These are phyloP conservation scores for Teratosphaeria destructans DNA, from an alignment of 2,329 filamentous ascomycete genomes.

Conservation along the genomic window DNA sequence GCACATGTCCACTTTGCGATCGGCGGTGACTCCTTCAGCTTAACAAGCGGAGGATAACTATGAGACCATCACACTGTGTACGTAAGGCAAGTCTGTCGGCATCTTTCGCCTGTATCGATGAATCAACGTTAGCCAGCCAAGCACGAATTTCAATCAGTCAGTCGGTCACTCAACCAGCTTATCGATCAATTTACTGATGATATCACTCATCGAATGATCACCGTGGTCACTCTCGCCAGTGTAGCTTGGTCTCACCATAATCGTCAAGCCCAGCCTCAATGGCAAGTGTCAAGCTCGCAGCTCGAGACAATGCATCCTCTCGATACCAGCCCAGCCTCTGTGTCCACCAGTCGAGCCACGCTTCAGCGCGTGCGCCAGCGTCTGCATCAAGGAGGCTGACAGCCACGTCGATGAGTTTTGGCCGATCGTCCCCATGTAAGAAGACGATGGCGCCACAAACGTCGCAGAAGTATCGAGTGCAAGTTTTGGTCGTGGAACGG, in stretches of 20 bases:
- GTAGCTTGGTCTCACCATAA: conserved; percentile 7
- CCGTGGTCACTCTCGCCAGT: background rate
- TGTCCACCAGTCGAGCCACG: conserved; percentile 54
- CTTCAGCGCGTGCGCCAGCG: conserved; percentile 45
- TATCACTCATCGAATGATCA: background rate
- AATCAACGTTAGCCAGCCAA: too few relatives aligned
- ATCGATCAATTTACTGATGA: background rate
- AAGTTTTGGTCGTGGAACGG: conserved; percentile 42
- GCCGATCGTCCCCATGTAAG: conserved; percentile 46
- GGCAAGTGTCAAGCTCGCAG: conserved; percentile 9
- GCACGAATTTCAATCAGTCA: too few relatives aligned
- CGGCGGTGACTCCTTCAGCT: too few relatives aligned
- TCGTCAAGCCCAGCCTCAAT: conserved; percentile 15
- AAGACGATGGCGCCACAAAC: conserved; percentile 55
- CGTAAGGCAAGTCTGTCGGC: too few relatives aligned
- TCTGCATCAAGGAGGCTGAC: conserved; percentile 42
- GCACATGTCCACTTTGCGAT: too few relatives aligned
- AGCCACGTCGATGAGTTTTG: conserved; percentile 53
- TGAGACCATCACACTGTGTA: too few relatives aligned
- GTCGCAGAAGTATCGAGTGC: conserved; percentile 50
- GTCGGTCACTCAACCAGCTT: background rate
- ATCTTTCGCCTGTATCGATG: too few relatives aligned
- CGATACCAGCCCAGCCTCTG: conserved; percentile 45
- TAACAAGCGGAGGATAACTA: too few relatives aligned
- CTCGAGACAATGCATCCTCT: conserved; percentile 37